A percentile compares a stretch with the other conserved stretches of the same genome.
phyloP scores from a whole-genome alignment of 2,329 filamentous ascomycete species.

The Emydomyces testavorans region DNA sequence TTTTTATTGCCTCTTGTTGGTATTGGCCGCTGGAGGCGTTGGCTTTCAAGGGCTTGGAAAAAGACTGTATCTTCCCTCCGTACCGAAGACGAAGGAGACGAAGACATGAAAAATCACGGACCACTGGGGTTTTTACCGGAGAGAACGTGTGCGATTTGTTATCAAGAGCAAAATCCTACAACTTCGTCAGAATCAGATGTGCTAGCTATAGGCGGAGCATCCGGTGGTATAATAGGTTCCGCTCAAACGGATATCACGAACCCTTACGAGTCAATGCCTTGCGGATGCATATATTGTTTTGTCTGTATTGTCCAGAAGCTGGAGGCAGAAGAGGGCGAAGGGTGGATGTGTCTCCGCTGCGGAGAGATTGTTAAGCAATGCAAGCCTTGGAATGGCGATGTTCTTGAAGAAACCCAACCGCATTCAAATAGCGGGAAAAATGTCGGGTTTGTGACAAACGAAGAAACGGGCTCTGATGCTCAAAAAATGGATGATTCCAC shows the following conservation, averaged over 20 bases:
- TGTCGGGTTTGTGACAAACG: conserved; percentile 28
- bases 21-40: conserved; percentile 82
- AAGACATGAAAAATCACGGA: conserved; percentile 47
- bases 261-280: conserved; percentile 82
- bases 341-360: conserved; percentile 83
- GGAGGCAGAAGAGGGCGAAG: conserved; percentile 86
- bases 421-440: conserved; percentile 30
- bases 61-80: conserved; percentile 58
- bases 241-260: conserved; percentile 91
- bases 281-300: conserved; percentile 90
- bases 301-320: conserved; percentile 84
- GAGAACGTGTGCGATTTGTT: conserved; percentile 92
- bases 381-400: conserved; percentile 82
- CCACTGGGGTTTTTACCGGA: conserved; percentile 81
- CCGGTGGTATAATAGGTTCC: conserved; percentile 71
- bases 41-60: conserved; percentile 77
- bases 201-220: conserved; percentile 50
- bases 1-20: conserved; percentile 95
- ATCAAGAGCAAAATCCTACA: conserved; percentile 73
- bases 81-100: conserved; percentile 39
- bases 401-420: conserved; percentile 42
- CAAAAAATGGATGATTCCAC: conserved; percentile 18
- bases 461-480: conserved; percentile 16
- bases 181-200: conserved; percentile 63
- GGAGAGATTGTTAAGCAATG: conserved; percentile 75